Base-by-base conservation (phyloP, 2,329 filamentous ascomycete species). In the Shiraia sp. region DNA sequence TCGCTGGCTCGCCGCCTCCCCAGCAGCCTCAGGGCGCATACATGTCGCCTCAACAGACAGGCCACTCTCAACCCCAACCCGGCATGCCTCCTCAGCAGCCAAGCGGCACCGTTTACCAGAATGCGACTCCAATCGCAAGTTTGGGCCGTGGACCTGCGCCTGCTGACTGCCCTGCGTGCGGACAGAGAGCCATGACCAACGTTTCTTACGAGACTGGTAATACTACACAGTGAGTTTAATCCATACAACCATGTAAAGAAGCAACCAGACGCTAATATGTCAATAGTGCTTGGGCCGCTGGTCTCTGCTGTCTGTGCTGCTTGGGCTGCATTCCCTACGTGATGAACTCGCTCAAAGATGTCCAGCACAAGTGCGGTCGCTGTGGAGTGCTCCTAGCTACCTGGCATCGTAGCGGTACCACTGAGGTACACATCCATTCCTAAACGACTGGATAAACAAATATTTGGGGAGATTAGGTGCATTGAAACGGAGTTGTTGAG, bases 251-350 rank as follows among this genome's bases (percentile, higher is more conserved):
- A 22, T 15, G 16, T 34, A 26, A n/a, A 5, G 12, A 12, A n/a
- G 10, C 14, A 17, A 13, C n/a, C 9, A 13, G 10, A 34, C 22
- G 40, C 53, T 55, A 42, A 57, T 31, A n/a, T 5, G 2, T 12
- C 4, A 12, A 35, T 36, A 77, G 75, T 62, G 71, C 63, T 1
- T 78, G 74, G 75, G 75, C 71, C 8, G 59, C 68, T 4, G 52
- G 71, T 16, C 53, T 76, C 33, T 78, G 75, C 63, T 68, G 63
- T 42, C 59, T 69, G 38, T 56, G 57, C 45, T 74, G 72, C 46
- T 51, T 77, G 4, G 73, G 75, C 10, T 79, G 75, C 49, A 70
- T 78, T 32, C 75, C 76, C 0, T 79, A 78, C 47, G 27, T 76
- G 22, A 69, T 77, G 55, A 68, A 68, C 17, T 69, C 66, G 30